Base-by-base conservation (phyloP, 2,329 filamentous ascomycete genomes). In the Fusarium nygamai region DNA sequence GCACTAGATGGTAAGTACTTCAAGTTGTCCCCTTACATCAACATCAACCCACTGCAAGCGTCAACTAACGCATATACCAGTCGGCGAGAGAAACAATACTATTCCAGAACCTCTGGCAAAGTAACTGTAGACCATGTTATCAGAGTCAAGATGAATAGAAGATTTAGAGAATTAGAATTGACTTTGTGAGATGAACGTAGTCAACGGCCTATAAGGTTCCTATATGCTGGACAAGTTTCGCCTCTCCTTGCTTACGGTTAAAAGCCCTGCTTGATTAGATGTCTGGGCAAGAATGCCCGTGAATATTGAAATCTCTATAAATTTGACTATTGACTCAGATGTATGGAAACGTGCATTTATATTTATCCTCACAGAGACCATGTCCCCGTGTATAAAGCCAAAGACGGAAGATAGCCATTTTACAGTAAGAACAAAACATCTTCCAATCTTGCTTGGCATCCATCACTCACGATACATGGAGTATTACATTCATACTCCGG, bases 1-100 rank as follows among this genome's bases (percentile, higher is more conserved):
- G 48, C 59, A n/a, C 14, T 61, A 29, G 48, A 61, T 19, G 59
- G 59, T 29, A 57, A 6, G 59, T 43, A 8, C n/a, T n/a, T 22
- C 5, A 11, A 16, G 6, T 8, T 3, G 2, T 17, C 12, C 24
- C 8, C 8, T 20, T 9, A 20, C 22, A 27, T 6, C 17, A 20
- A 27, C 24, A 27, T 46, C 24, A 20, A n/a, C 6, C 17, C 43
- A 46, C 17, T 27, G 11, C 24, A 11, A 27, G 17, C 43, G 27
- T 27, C 43, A 4, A n/a, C 47, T 50, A 33, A 33, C 10, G 7
- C 14, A 20, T 29, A 19, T 17, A 6, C 2, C 8, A 61, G 59
- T 61, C 13, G 47, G 59, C 8, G 59, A 61, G 27, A 56, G 47
- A 34, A 61, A 44, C 5, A 10, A 38, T 11, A 57, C 48, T 7